Base-by-base conservation (phyloP, 805 yeast genomes). In the Vanderwaltozyma yarrowii region DNA sequence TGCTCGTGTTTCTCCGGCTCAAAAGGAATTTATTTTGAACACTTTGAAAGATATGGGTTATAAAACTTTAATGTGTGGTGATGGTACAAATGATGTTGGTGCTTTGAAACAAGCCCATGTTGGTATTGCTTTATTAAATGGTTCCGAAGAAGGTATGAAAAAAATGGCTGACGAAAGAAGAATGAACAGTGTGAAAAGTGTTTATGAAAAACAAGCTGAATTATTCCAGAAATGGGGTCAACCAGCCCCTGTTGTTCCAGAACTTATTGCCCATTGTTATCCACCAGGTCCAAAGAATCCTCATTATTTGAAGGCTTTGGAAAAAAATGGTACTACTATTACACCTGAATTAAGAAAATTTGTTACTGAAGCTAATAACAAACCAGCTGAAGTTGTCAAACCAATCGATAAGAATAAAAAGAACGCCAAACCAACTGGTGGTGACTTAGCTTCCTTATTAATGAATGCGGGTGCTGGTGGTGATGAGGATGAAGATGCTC, bases 31-130 rank as follows among this genome's bases (percentile, higher is more conserved):
- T 49, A 78, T 92, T 51, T 70, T 92, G 53, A 80, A 78, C 44
- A 74, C 87, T 28, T 74, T 85, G 60, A 92, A 89, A 61, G 79
- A 76, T 45, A 72, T 85, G 59, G 96, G 96, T 19, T 92, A 89
- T 64, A 81, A 76, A 56, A 92, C 97, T 18, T 72, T 92, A 52
- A 92, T 92, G 98, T 92, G 98, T 65, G 98, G 98, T 70, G 98
- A 92, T 65, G 98, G 98, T 65, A 92, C 98, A n/a, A 92, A 92
- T 58, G 98, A 92, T 69, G 98, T 92, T 36, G 98, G 98, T 63
- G 98, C 98, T 38, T 74, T 92, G 65, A 92, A 92, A 62, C 97
- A 92, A 67, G 97, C 98, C 2, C 95, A 92, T 56, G 81, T 92
- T 56, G 98, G 98, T 69, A 84, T 92, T 58, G 98, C 98, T n/a